These are phyloP conservation scores for Knoxia roxburghii DNA, from an alignment of 257 asterid genomes.

Conservation along the genomic window DNA sequence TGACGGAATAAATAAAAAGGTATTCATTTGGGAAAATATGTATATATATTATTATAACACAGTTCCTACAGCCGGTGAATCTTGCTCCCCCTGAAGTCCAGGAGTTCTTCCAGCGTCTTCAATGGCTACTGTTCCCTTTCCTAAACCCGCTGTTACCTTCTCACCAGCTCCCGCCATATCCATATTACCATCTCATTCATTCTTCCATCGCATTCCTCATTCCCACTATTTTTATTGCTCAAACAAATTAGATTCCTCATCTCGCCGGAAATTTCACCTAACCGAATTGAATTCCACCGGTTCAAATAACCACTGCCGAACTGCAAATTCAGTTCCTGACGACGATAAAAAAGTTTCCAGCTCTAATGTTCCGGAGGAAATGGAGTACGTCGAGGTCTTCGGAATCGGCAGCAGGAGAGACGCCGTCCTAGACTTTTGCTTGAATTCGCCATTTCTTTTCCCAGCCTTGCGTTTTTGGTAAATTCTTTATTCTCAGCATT, in stretches of 20 bases:
- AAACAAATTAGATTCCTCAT: conserved; percentile 1
- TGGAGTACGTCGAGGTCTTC: conserved; percentile 60
- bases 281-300: neutral
- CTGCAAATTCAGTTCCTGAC: neutral
- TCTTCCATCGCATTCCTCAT: neutral
- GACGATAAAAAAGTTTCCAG: neutral
- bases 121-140: no score
- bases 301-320: no score
- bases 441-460: conserved; percentile 53
- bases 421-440: conserved; percentile 68
- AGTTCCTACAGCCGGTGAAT: no score
- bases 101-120: no score
- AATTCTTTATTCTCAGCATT: neutral
- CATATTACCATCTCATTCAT: no score
- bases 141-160: no score
- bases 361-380: conserved; percentile 22
- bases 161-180: no score
- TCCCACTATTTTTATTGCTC: neutral
- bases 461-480: conserved; percentile 83
- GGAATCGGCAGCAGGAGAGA: conserved; percentile 80
- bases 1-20: no score
- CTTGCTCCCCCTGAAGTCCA: no score
- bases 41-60: no score
- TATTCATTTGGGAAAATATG: no score
- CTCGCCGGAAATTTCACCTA: conserved; percentile 1